A percentile compares a stretch with the other conserved stretches of the same genome.
phyloP scores from a whole-genome alignment of 139 green algal genomes.

The Tetraselmis chui region DNA sequence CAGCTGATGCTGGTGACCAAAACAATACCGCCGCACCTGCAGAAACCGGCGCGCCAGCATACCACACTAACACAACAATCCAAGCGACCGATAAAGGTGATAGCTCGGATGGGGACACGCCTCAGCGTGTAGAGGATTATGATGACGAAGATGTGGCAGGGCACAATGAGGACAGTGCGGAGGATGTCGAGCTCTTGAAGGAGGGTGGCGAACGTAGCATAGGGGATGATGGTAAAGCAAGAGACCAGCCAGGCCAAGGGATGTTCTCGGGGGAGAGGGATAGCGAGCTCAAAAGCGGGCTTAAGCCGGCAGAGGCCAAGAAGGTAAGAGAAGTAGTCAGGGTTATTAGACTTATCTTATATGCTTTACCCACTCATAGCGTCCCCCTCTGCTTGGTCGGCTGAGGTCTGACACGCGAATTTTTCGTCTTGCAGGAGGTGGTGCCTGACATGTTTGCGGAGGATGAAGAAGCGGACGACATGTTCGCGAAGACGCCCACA shows the following conservation, averaged over 20 bases:
- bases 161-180: background rate
- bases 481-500: slow-evolving; percentile 53
- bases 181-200: background rate
- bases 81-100: too few species aligned
- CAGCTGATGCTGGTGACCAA: background rate
- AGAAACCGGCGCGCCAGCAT: too few species aligned
- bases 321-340: background rate
- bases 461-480: slow-evolving; percentile 51
- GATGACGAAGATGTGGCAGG: background rate
- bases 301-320: background rate
- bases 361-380: too few species aligned
- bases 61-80: too few species aligned
- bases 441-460: slow-evolving; percentile 28
- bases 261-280: background rate
- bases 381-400: too few species aligned
- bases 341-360: too few species aligned
- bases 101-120: background rate
- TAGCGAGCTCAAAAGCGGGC: background rate
- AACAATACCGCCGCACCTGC: background rate
- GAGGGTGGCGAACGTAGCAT: background rate
- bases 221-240: too few species aligned
- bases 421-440: slow-evolving; percentile 3
- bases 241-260: too few species aligned
- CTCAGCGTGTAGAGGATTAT: background rate
- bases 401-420: too few species aligned